Evolutionary conservation across 2,329 filamentous ascomycete genomes (phyloP), one percentile per base, ranked within the genome.

Genomic region (Diplodia intermedia): DNA sequence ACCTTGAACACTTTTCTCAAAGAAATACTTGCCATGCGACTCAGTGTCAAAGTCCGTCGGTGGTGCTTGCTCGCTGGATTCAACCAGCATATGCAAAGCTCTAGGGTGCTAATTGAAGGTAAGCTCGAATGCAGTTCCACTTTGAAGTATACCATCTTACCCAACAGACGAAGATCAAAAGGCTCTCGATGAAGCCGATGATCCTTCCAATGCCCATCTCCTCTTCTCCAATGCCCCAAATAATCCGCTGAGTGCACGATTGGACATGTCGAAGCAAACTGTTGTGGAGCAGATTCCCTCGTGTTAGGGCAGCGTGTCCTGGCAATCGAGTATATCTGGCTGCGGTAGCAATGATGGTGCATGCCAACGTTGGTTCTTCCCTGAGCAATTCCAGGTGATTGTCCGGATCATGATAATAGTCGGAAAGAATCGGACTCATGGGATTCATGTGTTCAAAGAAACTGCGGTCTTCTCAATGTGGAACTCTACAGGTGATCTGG

Each of bases 101-200:
- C 55, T 57, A 14, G 55, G 65, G 40, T 57, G 65, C 65, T 67
- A 18, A 20, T 15, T 14, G n/a, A 52, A 23, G 36, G 20, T 67
- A 4, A 66, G 43, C 6, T 38, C 29, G 11, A 23, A 36, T 8
- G 47, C 8, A 12, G 20, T 15, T 7, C 12, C 23, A 7, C 5
- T 14, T 26, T 20, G 9, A 15, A 26, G 18, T 38, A 29, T 14
- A 26, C 4, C 3, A 2, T 14, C 65, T 50, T 40, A 60, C 65
- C 65, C 65, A 67, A 53, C 29, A 52, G 9, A 52, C 50, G 31
- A 60, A 47, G 7, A 67, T 2, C 29, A 67, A 40, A 8, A 67
- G 29, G 54, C 65, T 53, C 43, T 67, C 53, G 43, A 67, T 60
- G 54, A 67, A 67, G 31, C 65, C 54, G 15, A 67, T 43, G 4